These are phyloP conservation scores for Phytopythium aichiense DNA, from an alignment of 352 stramenopile species.

Conservation along the genomic window DNA sequence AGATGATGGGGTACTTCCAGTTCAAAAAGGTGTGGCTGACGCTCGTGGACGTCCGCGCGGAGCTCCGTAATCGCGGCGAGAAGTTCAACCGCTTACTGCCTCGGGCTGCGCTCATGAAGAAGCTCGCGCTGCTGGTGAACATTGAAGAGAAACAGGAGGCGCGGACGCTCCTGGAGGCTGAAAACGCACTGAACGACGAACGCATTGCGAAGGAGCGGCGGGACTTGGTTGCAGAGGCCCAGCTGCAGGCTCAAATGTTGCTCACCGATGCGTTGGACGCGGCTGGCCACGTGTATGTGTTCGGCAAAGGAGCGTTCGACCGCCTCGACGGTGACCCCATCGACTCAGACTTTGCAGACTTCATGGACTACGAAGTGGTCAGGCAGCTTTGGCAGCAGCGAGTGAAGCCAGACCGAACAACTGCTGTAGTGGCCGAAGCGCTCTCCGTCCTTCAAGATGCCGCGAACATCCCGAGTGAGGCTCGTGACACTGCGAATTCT, in stretches of 20 bases:
- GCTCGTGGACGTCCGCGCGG: conserved; percentile 64
- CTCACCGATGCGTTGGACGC: conserved; percentile 63
- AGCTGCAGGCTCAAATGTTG: conserved; percentile 33
- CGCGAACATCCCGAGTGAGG: background rate
- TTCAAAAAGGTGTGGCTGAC: conserved; percentile 71
- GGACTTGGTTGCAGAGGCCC: conserved; percentile 44
- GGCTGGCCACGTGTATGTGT: conserved; percentile 75
- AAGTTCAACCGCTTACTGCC: conserved; percentile 68
- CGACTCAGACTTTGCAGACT: conserved; percentile 65
- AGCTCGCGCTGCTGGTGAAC: conserved; percentile 57
- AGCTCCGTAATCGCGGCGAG: conserved; percentile 56
- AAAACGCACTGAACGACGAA: conserved; percentile 47
- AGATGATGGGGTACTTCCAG: conserved; percentile 66
- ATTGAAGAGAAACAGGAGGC: conserved; percentile 68
- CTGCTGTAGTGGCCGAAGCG: conserved; percentile 2
- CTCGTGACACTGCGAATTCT: background rate
- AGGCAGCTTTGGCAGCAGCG: conserved; percentile 51
- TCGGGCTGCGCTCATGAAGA: conserved; percentile 42
- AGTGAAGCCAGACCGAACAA: conserved; percentile 23
- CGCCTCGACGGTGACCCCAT: conserved; percentile 56
- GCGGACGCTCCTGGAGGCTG: conserved; percentile 47
- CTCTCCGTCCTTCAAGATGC: background rate
- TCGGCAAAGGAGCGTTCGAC: conserved; percentile 60
- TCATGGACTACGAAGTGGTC: conserved; percentile 62
- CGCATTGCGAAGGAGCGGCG: conserved; percentile 34